Conservation (phyloP, 116 monocot genomes). For the Cymodocea nodosa region DNA sequence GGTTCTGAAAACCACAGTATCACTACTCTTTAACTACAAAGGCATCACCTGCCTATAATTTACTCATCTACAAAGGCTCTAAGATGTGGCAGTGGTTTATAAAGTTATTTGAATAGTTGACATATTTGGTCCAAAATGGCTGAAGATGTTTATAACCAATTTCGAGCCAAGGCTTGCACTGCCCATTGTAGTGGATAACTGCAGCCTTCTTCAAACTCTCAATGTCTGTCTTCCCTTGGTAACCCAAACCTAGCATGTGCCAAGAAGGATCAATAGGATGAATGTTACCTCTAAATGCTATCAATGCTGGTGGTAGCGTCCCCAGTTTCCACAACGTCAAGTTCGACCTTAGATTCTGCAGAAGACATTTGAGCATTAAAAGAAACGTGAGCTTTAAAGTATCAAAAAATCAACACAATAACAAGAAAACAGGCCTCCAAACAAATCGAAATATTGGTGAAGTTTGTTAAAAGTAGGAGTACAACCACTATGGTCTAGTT, state of each 20-base stretch:
- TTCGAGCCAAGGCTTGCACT: conserved; percentile 90
- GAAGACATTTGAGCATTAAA: no score
- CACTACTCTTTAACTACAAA: no score
- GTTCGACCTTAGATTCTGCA: conserved; percentile 75
- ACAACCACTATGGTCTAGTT: no score
- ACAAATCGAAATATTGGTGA: no score
- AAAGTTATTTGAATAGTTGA: conserved; percentile 85
- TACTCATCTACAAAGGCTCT: conserved; percentile 34
- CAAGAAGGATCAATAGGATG: conserved; percentile 77
- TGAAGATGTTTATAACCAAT: conserved; percentile 83
- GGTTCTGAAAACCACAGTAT: background rate
- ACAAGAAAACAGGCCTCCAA: no score
- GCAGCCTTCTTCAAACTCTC: conserved; percentile 52
- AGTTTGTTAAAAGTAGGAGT: no score
- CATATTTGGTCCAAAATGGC: conserved; percentile 83
- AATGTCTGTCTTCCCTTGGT: conserved; percentile 75
- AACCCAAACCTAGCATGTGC: conserved; percentile 93
- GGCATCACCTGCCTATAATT: no score
- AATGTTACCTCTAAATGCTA: conserved; percentile 75
- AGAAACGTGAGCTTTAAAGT: no score
- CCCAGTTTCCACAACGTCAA: conserved; percentile 90
- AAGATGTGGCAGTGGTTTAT: conserved; percentile 72
- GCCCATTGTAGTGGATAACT: conserved; percentile 88
- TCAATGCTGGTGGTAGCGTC: conserved; percentile 77
- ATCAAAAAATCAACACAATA: no score